Evolutionary conservation across 208 protist species (phyloP), one percentile per base, ranked within the genome.

Genomic region (Strigomonas galati): DNA sequence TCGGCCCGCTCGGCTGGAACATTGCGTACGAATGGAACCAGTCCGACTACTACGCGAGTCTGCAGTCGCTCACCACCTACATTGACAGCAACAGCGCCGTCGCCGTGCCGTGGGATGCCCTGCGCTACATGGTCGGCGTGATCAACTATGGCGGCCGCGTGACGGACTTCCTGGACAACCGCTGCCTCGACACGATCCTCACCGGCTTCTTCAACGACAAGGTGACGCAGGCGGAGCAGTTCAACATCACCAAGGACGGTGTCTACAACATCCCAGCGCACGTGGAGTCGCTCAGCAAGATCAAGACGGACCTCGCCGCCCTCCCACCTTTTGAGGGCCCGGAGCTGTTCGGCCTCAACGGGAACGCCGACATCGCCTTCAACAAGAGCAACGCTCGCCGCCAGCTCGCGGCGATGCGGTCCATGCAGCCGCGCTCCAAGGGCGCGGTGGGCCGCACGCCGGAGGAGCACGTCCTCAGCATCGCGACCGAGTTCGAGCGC

Each of bases 91-190:
- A 85, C 53, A 72, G 62, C 44, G 69, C 9, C 44, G 24, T 35
- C 51, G 46, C 71, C 1, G 70, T 97, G 43, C 92, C 96, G 40
- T 98, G 90, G 81, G 71, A 72, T 48, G 95, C 91, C 19, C 66
- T 98, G 53, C 71, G 75, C 27, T 98, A 97, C 72, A 90, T 98
- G 82, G 81, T 93, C 49, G 94, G 91, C 53, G 81, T 97, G 44
- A 98, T 98, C 69, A 97, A 98, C 86, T 98, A 98, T 79, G 94
- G 96, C 58, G 97, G 97, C 10, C 79, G 95, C 19, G 94, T 98
- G 23, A 98, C 97, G 1, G 94, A 98, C 67, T 95, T 96, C 61
- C 71, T 96, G 17, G 94, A 98, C 76, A 81, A 58, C 46, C 85
- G 94, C 30, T 90, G 84, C 58, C 71, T 98, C 24, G 53, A 69